phyloP scores from a whole-genome alignment of 768 basidiomycete genomes.

The Dacryopinax spathularia region DNA sequence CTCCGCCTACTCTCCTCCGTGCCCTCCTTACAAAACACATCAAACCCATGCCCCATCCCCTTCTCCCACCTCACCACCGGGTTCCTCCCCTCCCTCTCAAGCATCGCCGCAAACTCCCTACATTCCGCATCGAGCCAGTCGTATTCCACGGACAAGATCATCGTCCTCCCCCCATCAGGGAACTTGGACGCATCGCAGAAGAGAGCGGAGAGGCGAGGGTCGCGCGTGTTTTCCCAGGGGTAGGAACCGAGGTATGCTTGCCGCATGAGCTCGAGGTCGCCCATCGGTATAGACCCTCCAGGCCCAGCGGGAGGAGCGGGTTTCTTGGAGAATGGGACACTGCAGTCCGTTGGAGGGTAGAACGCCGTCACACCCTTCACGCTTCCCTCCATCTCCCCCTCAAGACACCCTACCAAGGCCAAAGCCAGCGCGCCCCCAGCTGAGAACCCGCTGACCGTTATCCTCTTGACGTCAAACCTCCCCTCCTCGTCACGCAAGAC shows the following conservation, averaged over 20 bases:
- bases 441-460: not conserved
- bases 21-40: not conserved
- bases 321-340: not conserved
- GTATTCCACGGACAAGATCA: not conserved
- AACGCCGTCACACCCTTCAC: not conserved
- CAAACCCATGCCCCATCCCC: not conserved
- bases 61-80: not conserved
- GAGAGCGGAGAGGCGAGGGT: not conserved
- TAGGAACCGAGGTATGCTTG: not conserved
- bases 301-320: not conserved
- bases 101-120: not conserved
- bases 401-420: not conserved
- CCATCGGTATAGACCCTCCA: not conserved
- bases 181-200: not conserved
- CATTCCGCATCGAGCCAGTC: slow-evolving; percentile 1
- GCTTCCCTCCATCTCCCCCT: not conserved
- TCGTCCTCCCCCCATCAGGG: not conserved
- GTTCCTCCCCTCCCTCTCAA: not conserved
- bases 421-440: not conserved
- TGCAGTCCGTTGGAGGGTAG: not conserved
- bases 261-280: not conserved
- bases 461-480: not conserved
- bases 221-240: not conserved
- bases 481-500: not conserved
- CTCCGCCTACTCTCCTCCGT: not conserved